Conservation (phyloP, 345 rosid species). For the Ceriops tagal region DNA sequence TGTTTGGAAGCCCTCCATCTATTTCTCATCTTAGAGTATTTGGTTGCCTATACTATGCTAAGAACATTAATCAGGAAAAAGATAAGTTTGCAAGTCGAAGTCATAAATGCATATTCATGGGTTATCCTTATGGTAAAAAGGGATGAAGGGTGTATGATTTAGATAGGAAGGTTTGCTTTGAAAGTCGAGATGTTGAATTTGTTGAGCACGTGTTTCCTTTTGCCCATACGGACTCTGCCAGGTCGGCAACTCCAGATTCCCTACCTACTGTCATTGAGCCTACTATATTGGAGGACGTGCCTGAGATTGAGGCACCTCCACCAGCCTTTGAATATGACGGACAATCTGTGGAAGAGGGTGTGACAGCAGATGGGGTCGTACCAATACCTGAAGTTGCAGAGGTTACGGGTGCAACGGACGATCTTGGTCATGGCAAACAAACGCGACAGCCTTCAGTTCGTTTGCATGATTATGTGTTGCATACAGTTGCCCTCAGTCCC, state of each 20-base stretch:
- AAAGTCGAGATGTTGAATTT: background rate
- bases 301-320: background rate
- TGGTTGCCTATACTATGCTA: background rate
- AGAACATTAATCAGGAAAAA: too few relatives aligned
- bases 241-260: background rate
- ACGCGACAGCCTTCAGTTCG: background rate
- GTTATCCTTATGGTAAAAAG: background rate
- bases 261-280: too few relatives aligned
- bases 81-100: background rate
- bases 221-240: background rate
- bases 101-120: background rate
- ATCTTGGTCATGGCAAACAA: background rate
- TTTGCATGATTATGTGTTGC: background rate
- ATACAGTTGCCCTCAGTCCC: background rate
- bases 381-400: background rate
- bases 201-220: background rate
- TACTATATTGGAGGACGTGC: too few relatives aligned
- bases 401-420: background rate
- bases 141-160: background rate
- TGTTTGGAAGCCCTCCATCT: too few relatives aligned
- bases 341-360: background rate
- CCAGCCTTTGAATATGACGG: background rate
- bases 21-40: background rate
- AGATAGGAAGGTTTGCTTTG: background rate
- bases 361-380: background rate